Percentiles rank a stretch among this genome's conserved stretches.
phyloP scores from a whole-genome alignment of 148 eudicot species.

The Vaccinium myrtillus region DNA sequence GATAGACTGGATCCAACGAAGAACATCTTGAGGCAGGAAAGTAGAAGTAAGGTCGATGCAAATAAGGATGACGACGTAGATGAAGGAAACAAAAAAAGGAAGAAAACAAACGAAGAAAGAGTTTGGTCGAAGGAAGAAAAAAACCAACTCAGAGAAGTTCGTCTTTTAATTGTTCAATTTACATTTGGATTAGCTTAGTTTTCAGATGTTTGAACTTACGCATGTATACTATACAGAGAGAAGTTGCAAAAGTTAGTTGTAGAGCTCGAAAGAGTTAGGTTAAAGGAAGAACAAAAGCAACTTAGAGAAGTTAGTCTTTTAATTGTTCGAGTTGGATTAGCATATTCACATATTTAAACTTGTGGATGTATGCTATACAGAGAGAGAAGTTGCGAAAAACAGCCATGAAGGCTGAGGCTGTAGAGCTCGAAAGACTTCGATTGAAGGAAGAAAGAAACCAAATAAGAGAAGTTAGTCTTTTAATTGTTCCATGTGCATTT shows the following conservation, averaged over 20 bases:
- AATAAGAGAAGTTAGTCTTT: constrained; percentile 33
- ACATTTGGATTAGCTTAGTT: no score
- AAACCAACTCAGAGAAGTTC: constrained; percentile 49
- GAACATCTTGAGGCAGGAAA: constrained; percentile 20
- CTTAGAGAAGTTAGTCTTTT: no score
- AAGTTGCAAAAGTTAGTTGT: no score
- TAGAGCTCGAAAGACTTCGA: no score
- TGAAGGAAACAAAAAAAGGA: constrained; percentile 34
- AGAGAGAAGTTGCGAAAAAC: constrained; percentile 65
- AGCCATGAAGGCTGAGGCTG: background rate
- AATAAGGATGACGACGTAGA: constrained; percentile 33
- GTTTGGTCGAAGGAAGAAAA: constrained; percentile 56
- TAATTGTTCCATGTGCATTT: constrained; percentile 13
- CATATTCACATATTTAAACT: no score
- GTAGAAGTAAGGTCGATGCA: constrained; percentile 25
- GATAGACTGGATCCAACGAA: constrained; percentile 16
- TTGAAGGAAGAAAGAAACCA: no score
- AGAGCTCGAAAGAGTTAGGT: no score
- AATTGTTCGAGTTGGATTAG: no score
- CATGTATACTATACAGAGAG: no score
- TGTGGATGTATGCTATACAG: constrained; percentile 32
- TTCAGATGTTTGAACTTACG: no score
- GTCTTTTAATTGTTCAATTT: no score
- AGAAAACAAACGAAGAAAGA: constrained; percentile 56
- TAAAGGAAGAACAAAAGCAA: no score